Evolutionary conservation across 352 stramenopile genomes (phyloP).

Genomic region (Globisporangium paddicum): DNA sequence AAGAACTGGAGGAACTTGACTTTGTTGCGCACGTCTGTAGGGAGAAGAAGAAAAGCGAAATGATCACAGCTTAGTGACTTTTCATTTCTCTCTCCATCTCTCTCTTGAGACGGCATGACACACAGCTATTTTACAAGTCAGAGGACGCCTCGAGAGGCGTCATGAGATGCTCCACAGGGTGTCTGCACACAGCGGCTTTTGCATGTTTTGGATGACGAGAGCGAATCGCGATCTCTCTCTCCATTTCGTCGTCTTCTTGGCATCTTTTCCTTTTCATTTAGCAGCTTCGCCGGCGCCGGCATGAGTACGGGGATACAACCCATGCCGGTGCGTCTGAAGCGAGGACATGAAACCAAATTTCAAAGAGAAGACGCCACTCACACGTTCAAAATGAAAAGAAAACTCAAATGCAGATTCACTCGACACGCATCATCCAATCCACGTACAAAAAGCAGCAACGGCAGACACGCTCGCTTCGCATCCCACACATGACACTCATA

Average conservation of each 20-base stretch:
- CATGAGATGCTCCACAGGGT: constrained; percentile 37
- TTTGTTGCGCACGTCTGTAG: constrained; percentile 93
- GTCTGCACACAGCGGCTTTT: constrained; percentile 90
- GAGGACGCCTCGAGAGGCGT: not conserved
- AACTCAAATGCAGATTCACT: constrained; percentile 3
- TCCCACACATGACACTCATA: constrained; percentile 5
- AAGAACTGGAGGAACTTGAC: constrained; percentile 99
- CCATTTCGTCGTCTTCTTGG: constrained; percentile 7
- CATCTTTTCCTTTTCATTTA: not conserved
- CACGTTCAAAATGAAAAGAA: constrained; percentile 14
- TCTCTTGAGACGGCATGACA: constrained; percentile 68
- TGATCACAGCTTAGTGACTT: constrained; percentile 3
- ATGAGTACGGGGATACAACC: not conserved
- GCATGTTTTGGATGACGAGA: constrained; percentile 70
- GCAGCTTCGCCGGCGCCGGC: not conserved
- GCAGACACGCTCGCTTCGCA: constrained; percentile 11
- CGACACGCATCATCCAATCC: constrained; percentile 3
- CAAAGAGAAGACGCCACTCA: constrained; percentile 12
- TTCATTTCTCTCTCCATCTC: no score
- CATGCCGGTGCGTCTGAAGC: not conserved
- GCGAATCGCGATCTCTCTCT: constrained; percentile 8
- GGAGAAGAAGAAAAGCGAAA: constrained; percentile 22
- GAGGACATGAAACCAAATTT: not conserved
- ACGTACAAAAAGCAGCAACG: not conserved
- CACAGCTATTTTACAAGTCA: constrained; percentile 31